Evolutionary conservation across 2,329 filamentous ascomycete species (phyloP).

Genomic region (Pyrenophora graminea): DNA sequence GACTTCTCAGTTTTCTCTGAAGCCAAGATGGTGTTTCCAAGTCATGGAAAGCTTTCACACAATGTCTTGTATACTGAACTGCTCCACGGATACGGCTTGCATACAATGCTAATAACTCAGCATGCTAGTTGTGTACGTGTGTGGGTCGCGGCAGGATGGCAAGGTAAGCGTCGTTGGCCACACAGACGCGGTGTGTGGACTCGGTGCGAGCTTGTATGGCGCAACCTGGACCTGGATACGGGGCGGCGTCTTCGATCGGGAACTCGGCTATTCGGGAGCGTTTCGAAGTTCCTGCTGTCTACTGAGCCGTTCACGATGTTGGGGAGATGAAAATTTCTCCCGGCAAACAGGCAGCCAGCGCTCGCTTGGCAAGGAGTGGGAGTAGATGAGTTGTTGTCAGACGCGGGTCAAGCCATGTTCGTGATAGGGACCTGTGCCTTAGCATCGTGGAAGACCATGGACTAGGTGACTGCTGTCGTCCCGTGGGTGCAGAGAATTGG

Average conservation of each 20-base stretch:
- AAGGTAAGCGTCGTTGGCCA: not conserved
- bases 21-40: not conserved
- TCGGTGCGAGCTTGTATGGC: conserved; percentile 3
- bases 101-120: no score
- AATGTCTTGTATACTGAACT: not conserved
- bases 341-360: not conserved
- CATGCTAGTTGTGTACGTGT: not conserved
- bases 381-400: not conserved
- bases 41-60: not conserved
- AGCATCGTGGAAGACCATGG: not conserved
- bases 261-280: not conserved
- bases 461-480: not conserved
- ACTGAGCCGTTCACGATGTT: not conserved
- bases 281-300: not conserved
- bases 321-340: not conserved
- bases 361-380: not conserved
- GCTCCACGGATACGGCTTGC: not conserved
- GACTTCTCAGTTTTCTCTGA: not conserved
- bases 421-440: no score
- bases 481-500: not conserved
- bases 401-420: no score
- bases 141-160: not conserved
- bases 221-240: not conserved
- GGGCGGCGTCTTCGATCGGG: not conserved
- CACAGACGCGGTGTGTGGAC: not conserved